Conservation (phyloP, 1,284 basidiomycete species). For the Irpex sp. region DNA sequence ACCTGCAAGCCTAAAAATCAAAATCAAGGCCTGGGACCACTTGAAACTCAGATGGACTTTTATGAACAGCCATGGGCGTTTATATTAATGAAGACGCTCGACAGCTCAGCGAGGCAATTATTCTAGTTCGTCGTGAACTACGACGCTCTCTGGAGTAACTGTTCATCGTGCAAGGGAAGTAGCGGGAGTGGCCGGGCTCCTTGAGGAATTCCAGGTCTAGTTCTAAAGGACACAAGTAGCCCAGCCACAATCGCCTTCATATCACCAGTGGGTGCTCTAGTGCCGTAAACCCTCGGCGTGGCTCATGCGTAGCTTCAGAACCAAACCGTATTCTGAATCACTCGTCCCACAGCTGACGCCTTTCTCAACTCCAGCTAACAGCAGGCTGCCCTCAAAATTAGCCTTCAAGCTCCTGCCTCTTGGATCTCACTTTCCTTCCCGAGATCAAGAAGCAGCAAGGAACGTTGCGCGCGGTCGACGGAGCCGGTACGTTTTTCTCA, state of each 20-base stretch:
- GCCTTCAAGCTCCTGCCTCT: constrained; percentile 9
- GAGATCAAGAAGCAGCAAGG: background rate
- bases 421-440: constrained; percentile 1
- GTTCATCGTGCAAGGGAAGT: background rate
- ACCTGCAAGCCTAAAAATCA: background rate
- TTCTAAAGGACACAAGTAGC: background rate
- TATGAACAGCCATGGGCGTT: background rate
- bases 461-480: constrained; percentile 1
- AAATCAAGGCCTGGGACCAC: background rate
- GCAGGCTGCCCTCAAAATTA: constrained; percentile 1
- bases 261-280: background rate
- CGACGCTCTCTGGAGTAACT: no score
- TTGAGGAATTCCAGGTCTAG: background rate
- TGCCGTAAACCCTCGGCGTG: background rate
- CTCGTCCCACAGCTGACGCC: background rate
- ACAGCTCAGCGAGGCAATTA: background rate
- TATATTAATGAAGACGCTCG: background rate
- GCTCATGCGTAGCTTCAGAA: background rate
- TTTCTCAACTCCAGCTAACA: background rate
- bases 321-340: background rate
- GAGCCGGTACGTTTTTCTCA: constrained; percentile 8
- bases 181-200: background rate
- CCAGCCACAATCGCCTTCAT: background rate
- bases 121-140: background rate
- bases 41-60: background rate